Evolutionary conservation across 164 flowering plant species (phyloP).

Genomic region (Vitis cinerea): DNA sequence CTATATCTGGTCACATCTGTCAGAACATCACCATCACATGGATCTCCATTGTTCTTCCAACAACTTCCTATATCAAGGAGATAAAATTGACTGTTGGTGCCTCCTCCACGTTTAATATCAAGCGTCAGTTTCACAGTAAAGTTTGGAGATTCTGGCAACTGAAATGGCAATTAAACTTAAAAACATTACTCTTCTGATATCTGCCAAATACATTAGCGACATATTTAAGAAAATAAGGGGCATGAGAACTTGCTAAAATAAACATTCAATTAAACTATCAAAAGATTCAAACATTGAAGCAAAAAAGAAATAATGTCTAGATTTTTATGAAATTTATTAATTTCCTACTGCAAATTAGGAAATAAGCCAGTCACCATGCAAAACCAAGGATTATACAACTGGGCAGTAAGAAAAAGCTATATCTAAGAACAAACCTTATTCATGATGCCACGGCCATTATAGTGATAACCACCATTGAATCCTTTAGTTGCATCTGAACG

Average conservation of each 20-base stretch:
- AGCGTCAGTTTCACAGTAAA: constrained; percentile 49
- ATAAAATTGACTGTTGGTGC: constrained; percentile 56
- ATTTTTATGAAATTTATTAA: neutral
- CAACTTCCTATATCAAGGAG: constrained; percentile 62
- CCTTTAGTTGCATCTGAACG: constrained; percentile 52
- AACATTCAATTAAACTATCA: no score
- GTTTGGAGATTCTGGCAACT: constrained; percentile 57
- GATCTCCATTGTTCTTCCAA: constrained; percentile 57
- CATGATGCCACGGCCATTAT: constrained; percentile 34
- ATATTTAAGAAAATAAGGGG: no score
- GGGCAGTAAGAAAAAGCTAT: neutral
- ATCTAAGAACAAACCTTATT: constrained; percentile 16
- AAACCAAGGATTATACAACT: neutral
- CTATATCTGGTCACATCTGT: constrained; percentile 64
- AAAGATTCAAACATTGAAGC: neutral
- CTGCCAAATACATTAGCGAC: no score
- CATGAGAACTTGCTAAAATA: no score
- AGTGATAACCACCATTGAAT: constrained; percentile 49
- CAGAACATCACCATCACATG: constrained; percentile 50
- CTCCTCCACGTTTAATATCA: constrained; percentile 48
- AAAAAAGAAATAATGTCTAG: neutral
- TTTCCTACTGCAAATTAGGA: no score
- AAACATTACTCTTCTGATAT: no score
- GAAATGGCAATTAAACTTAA: constrained; percentile 7
- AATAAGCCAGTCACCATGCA: neutral